Percentiles rank a stretch among this genome's conserved stretches.
These are phyloP conservation scores for Puccinia sorghi DNA, from an alignment of 1,284 basidiomycete species.

Conservation along the genomic window DNA sequence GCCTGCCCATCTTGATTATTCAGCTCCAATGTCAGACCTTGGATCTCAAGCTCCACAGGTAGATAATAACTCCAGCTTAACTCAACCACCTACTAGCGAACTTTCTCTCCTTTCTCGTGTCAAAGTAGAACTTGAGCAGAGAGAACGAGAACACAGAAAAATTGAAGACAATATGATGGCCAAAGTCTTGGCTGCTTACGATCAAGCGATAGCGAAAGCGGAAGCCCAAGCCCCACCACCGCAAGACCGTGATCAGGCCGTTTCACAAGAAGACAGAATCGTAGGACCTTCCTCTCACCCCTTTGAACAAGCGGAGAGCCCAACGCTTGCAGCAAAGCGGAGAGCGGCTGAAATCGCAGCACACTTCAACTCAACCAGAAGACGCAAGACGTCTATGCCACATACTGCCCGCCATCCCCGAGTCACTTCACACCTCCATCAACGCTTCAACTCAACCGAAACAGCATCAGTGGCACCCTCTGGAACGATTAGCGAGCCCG, in stretches of 20 bases:
- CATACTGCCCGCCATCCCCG: slow-evolving; percentile 7
- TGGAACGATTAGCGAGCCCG: slow-evolving; percentile 14
- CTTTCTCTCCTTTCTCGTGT: not conserved
- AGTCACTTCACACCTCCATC: slow-evolving; percentile 4
- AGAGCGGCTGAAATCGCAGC: slow-evolving; percentile 28
- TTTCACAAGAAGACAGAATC: not conserved
- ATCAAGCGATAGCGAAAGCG: slow-evolving; percentile 13
- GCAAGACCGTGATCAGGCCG: not conserved
- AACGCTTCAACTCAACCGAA: slow-evolving; percentile 32
- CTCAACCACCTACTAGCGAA: not conserved
- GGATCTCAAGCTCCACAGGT: not conserved
- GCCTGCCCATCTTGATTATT: slow-evolving; percentile 13
- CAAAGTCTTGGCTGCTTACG: not conserved
- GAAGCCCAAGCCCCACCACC: not conserved
- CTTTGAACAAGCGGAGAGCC: slow-evolving; percentile 2
- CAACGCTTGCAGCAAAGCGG: slow-evolving; percentile 6
- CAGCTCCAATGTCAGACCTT: not conserved
- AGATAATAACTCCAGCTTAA: not conserved
- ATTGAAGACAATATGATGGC: slow-evolving; percentile 13
- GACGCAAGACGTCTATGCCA: slow-evolving; percentile 29
- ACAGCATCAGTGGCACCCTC: not conserved
- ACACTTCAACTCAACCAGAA: slow-evolving; percentile 29
- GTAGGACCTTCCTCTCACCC: slow-evolving; percentile 6
- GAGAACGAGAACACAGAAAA: slow-evolving; percentile 5
- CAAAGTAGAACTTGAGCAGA: slow-evolving; percentile 6